Conservation (phyloP, 83 land plant genomes). For the Larix sibirica region DNA sequence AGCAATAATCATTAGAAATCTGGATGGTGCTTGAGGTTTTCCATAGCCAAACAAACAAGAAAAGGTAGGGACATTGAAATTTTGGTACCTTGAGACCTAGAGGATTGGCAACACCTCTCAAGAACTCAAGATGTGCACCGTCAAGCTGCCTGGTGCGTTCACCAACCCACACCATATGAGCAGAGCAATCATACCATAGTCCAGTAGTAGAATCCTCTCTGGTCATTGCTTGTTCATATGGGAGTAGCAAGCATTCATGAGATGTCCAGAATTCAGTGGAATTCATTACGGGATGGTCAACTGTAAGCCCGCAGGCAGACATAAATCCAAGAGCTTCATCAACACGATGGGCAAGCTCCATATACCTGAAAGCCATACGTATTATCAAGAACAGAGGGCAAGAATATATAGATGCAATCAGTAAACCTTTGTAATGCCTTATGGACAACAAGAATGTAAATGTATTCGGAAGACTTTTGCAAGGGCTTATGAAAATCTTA, state of each 20-base stretch:
- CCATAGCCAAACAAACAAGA: too few relatives aligned
- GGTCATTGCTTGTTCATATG: constrained; percentile 72
- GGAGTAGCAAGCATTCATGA: constrained; percentile 78
- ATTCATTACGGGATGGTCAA: constrained; percentile 78
- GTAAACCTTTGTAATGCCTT: too few relatives aligned
- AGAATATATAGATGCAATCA: too few relatives aligned
- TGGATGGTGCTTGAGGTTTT: too few relatives aligned
- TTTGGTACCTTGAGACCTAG: constrained; percentile 71
- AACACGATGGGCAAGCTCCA: constrained; percentile 68
- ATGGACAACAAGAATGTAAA: neutral
- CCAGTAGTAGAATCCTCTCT: constrained; percentile 73
- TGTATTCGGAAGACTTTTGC: too few relatives aligned
- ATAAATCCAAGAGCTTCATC: constrained; percentile 83
- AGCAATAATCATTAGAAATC: too few relatives aligned
- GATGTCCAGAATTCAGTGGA: constrained; percentile 81
- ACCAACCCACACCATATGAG: constrained; percentile 78
- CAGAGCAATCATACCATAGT: constrained; percentile 71
- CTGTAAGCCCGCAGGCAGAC: constrained; percentile 70
- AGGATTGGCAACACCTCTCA: constrained; percentile 78
- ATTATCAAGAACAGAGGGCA: too few relatives aligned
- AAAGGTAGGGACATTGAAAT: too few relatives aligned
- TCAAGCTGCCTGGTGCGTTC: constrained; percentile 81
- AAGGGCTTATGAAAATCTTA: constrained; percentile 3
- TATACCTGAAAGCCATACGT: constrained; percentile 19
- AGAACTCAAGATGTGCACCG: constrained; percentile 79